Evolutionary conservation across 371 early-diverging fungal species (phyloP), one percentile per base, ranked within the genome.

Genomic region (Apophysomyces trapeziformis): DNA sequence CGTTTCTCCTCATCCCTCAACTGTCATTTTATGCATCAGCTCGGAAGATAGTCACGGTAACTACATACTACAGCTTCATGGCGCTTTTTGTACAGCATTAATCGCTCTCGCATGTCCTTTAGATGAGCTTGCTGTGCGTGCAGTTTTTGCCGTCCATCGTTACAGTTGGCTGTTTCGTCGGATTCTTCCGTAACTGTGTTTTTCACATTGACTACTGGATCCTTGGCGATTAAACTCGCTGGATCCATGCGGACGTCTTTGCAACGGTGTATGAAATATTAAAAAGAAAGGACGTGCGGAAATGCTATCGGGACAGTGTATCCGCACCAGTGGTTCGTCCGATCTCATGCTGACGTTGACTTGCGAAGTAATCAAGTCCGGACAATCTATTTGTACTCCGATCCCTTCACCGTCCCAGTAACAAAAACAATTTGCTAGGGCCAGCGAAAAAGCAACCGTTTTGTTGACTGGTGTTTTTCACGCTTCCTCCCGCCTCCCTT

Each of bases 1-100:
- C 54, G 35, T 26, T 77, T 83, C 61, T 86, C 46, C 46, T 68
- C 68, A 63, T 86, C 13, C 83, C 89, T 68, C 88, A 87, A 66
- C 67, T 83, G 65, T 73, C 85, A 65, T 79, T 26, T 88, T 54
- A 79, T 83, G 47, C 71, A 80, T 21, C 64, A 78, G 4, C 83
- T 32, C 56, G 54, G 12, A 36, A 26, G 7, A 37, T 18, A 60
- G 36, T 13, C 9, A 1, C 8, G 38, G 16, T 2, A 7, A n/a
- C 26, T 43, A 26, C 44, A 67, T 70, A 72, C 76, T 9, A 70
- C 62, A n/a, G 68, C 39, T 47, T 64, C 59, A 44, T 68, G 61
- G 12, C 72, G 68, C 26, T 46, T 41, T 39, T 44, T 65, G 35
- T 72, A 72, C 14, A 57, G 44, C 16, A 58, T 57, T 60, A 76